Conservation (phyloP, 148 eudicot genomes). For the Cornus florida region DNA sequence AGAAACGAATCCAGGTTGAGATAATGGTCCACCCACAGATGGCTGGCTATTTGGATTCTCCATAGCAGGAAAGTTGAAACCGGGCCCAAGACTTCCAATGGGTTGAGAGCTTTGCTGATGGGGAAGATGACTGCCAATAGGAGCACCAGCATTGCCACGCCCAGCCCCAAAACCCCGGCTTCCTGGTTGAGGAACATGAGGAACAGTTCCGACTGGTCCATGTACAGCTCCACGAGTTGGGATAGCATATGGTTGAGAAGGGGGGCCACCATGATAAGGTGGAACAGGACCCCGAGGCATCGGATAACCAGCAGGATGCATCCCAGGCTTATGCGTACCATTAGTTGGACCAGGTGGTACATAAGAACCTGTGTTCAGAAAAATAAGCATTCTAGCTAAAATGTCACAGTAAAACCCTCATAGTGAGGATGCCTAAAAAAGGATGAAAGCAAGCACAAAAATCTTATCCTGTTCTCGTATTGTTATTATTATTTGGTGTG, state of each 20-base stretch:
- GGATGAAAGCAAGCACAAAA: neutral
- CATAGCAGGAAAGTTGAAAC: conserved; percentile 71
- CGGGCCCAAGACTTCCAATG: conserved; percentile 72
- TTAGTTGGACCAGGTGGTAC: conserved; percentile 80
- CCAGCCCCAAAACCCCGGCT: conserved; percentile 92
- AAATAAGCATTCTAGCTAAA: neutral
- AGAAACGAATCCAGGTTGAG: conserved; percentile 91
- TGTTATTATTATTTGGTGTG: neutral
- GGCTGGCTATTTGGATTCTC: conserved; percentile 92
- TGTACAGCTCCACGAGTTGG: conserved; percentile 89
- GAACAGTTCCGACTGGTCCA: conserved; percentile 96
- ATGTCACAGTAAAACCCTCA: neutral
- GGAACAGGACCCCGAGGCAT: conserved; percentile 81
- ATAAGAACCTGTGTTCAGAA: conserved; percentile 49
- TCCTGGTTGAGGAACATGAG: conserved; percentile 91
- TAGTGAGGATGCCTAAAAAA: neutral
- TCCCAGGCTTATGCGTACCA: conserved; percentile 84
- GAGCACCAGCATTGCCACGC: conserved; percentile 79
- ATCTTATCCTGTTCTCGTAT: neutral
- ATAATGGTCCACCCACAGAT: conserved; percentile 82
- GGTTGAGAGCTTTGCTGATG: conserved; percentile 89
- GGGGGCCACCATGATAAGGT: conserved; percentile 86
- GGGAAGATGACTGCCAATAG: conserved; percentile 87
- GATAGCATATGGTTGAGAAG: conserved; percentile 93
- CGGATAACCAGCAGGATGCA: conserved; percentile 78